Evolutionary conservation across 1,139 yeast species (phyloP).

Genomic region (Taphrina pruni): DNA sequence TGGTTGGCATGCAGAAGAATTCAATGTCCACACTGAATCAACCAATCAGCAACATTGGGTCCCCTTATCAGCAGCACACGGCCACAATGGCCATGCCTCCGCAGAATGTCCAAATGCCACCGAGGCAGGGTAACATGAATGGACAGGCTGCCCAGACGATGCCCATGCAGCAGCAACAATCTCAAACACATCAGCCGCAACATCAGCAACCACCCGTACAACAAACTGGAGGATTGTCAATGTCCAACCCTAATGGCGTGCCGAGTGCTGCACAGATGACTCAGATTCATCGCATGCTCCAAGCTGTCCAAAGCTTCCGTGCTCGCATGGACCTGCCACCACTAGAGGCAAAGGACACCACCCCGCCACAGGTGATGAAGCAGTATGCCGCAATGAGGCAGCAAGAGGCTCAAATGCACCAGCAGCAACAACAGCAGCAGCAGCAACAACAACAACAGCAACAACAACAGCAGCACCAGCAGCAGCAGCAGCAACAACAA

Average conservation of each 20-base stretch:
- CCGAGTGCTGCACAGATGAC: conserved; percentile 29
- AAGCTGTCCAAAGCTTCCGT: conserved; percentile 27
- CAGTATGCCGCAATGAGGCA: conserved; percentile 27
- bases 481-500: neutral
- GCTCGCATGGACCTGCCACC: conserved; percentile 27
- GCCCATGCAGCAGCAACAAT: conserved; percentile 25
- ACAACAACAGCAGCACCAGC: too few relatives aligned
- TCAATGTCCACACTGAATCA: conserved; percentile 37
- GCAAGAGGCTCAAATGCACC: conserved; percentile 29
- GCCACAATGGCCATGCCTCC: conserved; percentile 10
- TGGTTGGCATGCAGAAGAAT: conserved; percentile 22
- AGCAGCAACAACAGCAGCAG: neutral
- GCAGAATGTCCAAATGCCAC: conserved; percentile 7
- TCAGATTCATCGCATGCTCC: conserved; percentile 21
- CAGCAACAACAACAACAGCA: too few relatives aligned
- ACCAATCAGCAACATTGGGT: conserved; percentile 24
- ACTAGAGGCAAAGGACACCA: conserved; percentile 28
- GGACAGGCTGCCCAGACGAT: conserved; percentile 1
- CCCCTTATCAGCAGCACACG: conserved; percentile 20
- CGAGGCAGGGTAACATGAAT: neutral
- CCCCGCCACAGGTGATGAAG: conserved; percentile 39
- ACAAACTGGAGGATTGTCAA: conserved; percentile 18
- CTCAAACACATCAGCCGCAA: conserved; percentile 16
- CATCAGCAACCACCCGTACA: neutral
- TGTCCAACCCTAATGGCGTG: conserved; percentile 26